A percentile compares a stretch with the other conserved stretches of the same genome.
Evolutionary conservation across 768 basidiomycete species (phyloP).

Genomic region (Ramaria sp.): DNA sequence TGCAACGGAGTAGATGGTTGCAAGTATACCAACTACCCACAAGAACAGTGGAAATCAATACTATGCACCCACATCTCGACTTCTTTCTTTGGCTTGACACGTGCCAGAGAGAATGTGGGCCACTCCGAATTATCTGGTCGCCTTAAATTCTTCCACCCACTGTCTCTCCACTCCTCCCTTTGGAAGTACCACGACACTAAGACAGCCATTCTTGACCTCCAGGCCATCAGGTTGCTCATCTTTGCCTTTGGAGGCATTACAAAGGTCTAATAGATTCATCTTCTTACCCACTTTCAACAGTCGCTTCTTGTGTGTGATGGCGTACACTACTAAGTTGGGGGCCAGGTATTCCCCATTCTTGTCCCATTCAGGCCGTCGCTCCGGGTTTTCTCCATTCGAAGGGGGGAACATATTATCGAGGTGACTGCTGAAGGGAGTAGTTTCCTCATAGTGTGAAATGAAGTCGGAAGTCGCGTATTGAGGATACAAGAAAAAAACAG

Average conservation of each 20-base stretch:
- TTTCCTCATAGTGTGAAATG: constrained; percentile 76
- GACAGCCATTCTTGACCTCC: constrained; percentile 71
- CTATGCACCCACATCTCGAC: too few relatives aligned
- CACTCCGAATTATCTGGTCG: neutral
- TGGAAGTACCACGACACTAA: constrained; percentile 70
- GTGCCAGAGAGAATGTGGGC: too few relatives aligned
- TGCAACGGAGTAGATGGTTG: neutral
- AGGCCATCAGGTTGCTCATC: constrained; percentile 66
- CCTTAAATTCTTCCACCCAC: constrained; percentile 87
- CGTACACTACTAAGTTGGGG: constrained; percentile 66
- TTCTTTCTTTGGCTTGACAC: too few relatives aligned
- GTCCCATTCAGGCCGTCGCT: constrained; percentile 60
- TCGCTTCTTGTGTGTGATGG: constrained; percentile 62
- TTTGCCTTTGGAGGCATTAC: constrained; percentile 47
- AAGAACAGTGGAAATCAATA: too few relatives aligned
- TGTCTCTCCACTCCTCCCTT: constrained; percentile 65
- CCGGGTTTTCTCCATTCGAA: constrained; percentile 27
- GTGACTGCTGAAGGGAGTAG: constrained; percentile 71
- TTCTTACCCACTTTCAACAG: constrained; percentile 88
- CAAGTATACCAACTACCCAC: neutral
- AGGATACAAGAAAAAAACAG: constrained; percentile 91
- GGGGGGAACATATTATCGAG: constrained; percentile 79
- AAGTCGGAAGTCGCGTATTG: constrained; percentile 83
- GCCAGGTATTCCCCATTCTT: constrained; percentile 49
- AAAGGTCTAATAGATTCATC: constrained; percentile 75